Percentiles rank a stretch among this genome's conserved stretches.
Evolutionary conservation across 352 stramenopile species (phyloP).

Genomic region (Pythium chondricola): DNA sequence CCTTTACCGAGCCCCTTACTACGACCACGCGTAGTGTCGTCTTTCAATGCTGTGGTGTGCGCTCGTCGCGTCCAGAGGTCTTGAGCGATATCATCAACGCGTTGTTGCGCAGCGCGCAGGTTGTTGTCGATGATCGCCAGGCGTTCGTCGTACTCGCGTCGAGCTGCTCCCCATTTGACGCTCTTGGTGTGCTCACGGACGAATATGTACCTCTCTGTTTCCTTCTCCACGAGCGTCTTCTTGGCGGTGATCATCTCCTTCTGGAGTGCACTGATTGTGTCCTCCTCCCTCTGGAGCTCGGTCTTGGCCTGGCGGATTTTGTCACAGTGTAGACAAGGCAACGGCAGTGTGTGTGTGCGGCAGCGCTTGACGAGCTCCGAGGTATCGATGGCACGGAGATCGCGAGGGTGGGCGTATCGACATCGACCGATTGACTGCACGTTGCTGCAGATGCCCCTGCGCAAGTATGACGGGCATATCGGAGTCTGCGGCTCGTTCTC

Average conservation of each 20-base stretch:
- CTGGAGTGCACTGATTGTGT: slow-evolving; percentile 19
- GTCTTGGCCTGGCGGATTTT: slow-evolving; percentile 27
- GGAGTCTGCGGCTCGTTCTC: slow-evolving; percentile 6
- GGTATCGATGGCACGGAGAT: slow-evolving; percentile 52
- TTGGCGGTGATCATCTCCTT: slow-evolving; percentile 25
- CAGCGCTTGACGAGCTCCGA: slow-evolving; percentile 33
- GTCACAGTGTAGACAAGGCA: slow-evolving; percentile 53
- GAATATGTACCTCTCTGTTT: slow-evolving; percentile 42
- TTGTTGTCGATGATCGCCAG: slow-evolving; percentile 20
- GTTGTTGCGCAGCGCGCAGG: too few relatives aligned
- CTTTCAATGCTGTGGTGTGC: not conserved
- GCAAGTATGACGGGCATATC: slow-evolving; percentile 45
- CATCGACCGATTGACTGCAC: slow-evolving; percentile 58
- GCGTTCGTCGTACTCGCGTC: slow-evolving; percentile 37
- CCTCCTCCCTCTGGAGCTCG: slow-evolving; percentile 15
- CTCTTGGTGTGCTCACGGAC: slow-evolving; percentile 33
- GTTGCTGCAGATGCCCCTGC: slow-evolving; percentile 47
- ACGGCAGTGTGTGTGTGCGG: slow-evolving; percentile 38
- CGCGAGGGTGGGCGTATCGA: slow-evolving; percentile 45
- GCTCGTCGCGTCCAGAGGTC: too few relatives aligned
- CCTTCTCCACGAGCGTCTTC: slow-evolving; percentile 37
- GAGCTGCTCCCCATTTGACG: slow-evolving; percentile 53
- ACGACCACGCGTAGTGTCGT: slow-evolving; percentile 15
- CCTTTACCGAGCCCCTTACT: slow-evolving; percentile 44
- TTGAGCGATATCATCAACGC: too few relatives aligned